Evolutionary conservation across 495 filamentous ascomycete species (phyloP), one percentile per base, ranked within the genome.

Genomic region (Hypoxylon cercidicola): DNA sequence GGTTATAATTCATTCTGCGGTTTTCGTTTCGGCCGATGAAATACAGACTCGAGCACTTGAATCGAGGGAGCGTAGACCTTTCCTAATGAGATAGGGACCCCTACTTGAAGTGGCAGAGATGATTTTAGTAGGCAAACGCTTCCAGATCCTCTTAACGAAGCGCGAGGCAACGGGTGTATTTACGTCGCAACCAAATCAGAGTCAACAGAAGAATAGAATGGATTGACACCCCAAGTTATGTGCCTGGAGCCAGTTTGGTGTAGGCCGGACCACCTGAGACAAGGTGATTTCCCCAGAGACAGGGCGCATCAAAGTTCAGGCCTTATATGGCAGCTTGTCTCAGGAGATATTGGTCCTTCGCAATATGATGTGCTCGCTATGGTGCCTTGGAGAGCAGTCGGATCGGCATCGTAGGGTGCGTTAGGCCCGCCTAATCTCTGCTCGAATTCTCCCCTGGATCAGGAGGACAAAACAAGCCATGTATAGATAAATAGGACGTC

Each of bases 121-220:
- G 25, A 7, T 3, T 7, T 28, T 28, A 37, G 13, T 37, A 37
- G 34, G 11, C 34, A 2, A 37, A 12, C 3, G 10, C 13, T 37
- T 5, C 13, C 10, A 37, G 3, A 4, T 3, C 3, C 34, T 37
- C 9, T 9, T 11, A 37, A 37, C 40, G 43, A 40, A 46, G 43
- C 30, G 10, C 40, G 43, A 40, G 55, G 44, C 18, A 44, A 40
- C 49, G 48, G 15, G 32, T 55, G 16, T 46, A 13, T 60, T 51
- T 12, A 41, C 43, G 28, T 30, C 13, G 21, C 15, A 16, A 19
- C 54, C 15, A 39, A 48, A 60, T 55, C 55, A 43, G 6, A 39
- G 55, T 60, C 19, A n/a, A 16, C 4, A 13, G 20, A 15, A n/a
- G 19, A 21, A 60, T 68, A 59, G 65, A 68, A 68, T 68, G 65